A percentile compares a stretch with the other conserved stretches of the same genome.
These are phyloP conservation scores for Jatropha multifida DNA, from an alignment of 441 rosid species.

Conservation along the genomic window DNA sequence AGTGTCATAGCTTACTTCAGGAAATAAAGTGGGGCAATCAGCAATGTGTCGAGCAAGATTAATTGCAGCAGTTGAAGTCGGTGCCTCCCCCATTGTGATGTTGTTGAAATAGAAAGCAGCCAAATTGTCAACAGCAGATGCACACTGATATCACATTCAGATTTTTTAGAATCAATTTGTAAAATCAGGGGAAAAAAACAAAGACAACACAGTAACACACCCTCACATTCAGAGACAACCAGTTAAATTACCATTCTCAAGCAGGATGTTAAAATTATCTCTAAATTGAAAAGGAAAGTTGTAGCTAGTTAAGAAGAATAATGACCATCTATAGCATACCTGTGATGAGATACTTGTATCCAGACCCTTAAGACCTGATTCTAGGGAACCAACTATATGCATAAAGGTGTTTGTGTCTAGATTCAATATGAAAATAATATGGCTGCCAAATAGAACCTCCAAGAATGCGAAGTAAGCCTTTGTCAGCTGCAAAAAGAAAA, in stretches of 20 bases:
- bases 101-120: constrained; percentile 92
- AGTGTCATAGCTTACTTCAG: constrained; percentile 60
- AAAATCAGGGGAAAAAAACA: constrained; percentile 8
- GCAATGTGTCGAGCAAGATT: constrained; percentile 81
- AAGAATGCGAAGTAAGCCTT: constrained; percentile 94
- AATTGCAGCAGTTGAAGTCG: constrained; percentile 66
- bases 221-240: not conserved
- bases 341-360: constrained; percentile 91
- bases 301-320: not conserved
- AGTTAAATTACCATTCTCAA: not conserved
- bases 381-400: constrained; percentile 97
- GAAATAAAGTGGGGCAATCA: constrained; percentile 91
- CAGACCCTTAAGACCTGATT: constrained; percentile 94
- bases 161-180: constrained; percentile 8
- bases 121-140: constrained; percentile 93
- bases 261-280: constrained; percentile 9
- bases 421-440: constrained; percentile 71
- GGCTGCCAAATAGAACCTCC: constrained; percentile 86
- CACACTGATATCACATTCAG: constrained; percentile 64
- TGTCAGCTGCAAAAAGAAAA: constrained; percentile 61
- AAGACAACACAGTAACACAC: not conserved
- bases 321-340: constrained; percentile 37
- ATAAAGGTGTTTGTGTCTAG: constrained; percentile 82
- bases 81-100: constrained; percentile 91
- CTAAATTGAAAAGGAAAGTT: not conserved